Conservation (phyloP, 192 early-diverging fungal genomes). For the Backusella mclennaniae region DNA sequence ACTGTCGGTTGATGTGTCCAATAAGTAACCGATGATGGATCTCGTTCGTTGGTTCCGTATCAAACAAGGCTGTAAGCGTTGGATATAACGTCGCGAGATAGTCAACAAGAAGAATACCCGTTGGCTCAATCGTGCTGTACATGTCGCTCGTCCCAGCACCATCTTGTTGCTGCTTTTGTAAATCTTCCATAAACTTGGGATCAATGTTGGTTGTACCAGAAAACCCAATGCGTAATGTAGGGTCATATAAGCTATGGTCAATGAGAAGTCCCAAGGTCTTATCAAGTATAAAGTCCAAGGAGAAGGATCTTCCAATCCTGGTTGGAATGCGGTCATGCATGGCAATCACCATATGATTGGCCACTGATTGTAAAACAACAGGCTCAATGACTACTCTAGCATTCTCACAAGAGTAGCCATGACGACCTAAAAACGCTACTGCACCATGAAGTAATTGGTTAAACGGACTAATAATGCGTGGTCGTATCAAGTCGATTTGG, state of each 20-base stretch:
- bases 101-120: neutral
- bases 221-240: neutral
- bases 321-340: slow-evolving; percentile 14
- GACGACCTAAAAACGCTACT: slow-evolving; percentile 3
- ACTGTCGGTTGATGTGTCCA: slow-evolving; percentile 5
- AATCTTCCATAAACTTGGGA: neutral
- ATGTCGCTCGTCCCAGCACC: neutral
- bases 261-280: slow-evolving; percentile 3
- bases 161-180: neutral
- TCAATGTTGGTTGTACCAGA: neutral
- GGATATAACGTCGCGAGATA: neutral
- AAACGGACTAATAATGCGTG: slow-evolving; percentile 2
- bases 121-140: neutral
- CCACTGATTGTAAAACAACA: neutral
- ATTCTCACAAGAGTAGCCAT: neutral
- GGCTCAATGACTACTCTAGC: neutral
- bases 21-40: neutral
- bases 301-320: neutral
- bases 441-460: slow-evolving; percentile 7
- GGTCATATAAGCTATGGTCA: neutral
- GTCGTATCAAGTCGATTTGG: slow-evolving; percentile 1
- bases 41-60: neutral
- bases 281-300: slow-evolving; percentile 16
- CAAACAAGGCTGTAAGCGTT: slow-evolving; percentile 1
- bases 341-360: slow-evolving; percentile 3